phyloP scores from a whole-genome alignment of 1,284 basidiomycete genomes.

The Ceratobasidium sp. region DNA sequence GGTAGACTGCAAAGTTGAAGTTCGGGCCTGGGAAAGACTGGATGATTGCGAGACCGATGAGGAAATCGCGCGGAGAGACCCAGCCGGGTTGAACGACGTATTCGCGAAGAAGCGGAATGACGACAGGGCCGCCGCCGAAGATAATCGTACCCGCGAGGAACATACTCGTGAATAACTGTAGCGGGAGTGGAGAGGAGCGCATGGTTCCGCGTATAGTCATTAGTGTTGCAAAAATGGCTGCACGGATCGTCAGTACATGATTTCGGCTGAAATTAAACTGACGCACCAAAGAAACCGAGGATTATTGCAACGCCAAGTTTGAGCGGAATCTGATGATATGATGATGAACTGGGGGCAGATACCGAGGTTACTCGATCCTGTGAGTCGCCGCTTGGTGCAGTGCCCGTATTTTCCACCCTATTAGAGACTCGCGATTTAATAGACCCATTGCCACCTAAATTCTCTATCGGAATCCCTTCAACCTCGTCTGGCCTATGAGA shows the following conservation, averaged over 20 bases:
- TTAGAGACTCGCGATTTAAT: conserved; percentile 7
- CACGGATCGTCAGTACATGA: conserved; percentile 45
- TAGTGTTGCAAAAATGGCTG: conserved; percentile 55
- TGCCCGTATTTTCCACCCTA: neutral
- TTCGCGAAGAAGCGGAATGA: conserved; percentile 68
- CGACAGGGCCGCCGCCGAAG: conserved; percentile 73
- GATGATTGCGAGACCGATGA: conserved; percentile 69
- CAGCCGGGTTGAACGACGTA: conserved; percentile 69
- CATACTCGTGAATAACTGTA: conserved; percentile 64
- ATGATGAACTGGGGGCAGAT: neutral
- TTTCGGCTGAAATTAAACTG: neutral
- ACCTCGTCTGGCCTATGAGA: conserved; percentile 4
- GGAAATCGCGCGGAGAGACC: conserved; percentile 68
- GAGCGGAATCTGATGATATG: conserved; percentile 28
- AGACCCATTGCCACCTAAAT: neutral
- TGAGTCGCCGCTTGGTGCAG: neutral
- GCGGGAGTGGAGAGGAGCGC: conserved; percentile 51
- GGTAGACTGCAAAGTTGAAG: conserved; percentile 71
- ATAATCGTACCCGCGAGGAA: conserved; percentile 66
- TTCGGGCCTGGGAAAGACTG: conserved; percentile 70
- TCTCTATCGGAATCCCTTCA: conserved; percentile 28
- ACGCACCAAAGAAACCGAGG: conserved; percentile 46
- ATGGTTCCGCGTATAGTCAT: conserved; percentile 58
- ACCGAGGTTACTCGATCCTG: neutral
- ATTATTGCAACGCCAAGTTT: conserved; percentile 42